phyloP scores from a whole-genome alignment of 2,329 filamentous ascomycete species.

The Mycosphaerelloides madeirae region DNA sequence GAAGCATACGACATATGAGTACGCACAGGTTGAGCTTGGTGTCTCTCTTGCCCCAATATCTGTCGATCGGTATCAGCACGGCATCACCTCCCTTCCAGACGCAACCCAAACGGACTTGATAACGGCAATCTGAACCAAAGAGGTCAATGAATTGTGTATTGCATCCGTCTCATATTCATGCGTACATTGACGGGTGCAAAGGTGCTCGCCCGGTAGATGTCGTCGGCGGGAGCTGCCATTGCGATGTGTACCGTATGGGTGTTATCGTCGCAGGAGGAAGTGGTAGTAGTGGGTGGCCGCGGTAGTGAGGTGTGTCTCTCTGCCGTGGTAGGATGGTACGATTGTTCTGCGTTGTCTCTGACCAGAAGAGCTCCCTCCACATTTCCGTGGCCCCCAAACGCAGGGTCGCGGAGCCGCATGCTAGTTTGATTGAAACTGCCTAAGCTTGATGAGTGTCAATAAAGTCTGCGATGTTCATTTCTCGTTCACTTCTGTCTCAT shows the following conservation, averaged over 20 bases:
- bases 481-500: neutral
- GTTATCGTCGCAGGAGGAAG: too few species aligned
- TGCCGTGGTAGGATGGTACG: too few species aligned
- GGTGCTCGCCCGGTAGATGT: slow-evolving; percentile 84
- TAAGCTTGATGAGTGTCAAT: too few species aligned
- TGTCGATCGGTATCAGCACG: slow-evolving; percentile 24
- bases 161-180: too few species aligned
- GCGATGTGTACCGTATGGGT: neutral
- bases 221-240: slow-evolving; percentile 37
- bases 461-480: too few species aligned
- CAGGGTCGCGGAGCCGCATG: neutral
- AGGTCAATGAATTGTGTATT: too few species aligned
- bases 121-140: slow-evolving; percentile 73
- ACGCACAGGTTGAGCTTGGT: slow-evolving; percentile 65
- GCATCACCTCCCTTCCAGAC: slow-evolving; percentile 4
- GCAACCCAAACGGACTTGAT: slow-evolving; percentile 64
- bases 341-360: too few species aligned
- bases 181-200: slow-evolving; percentile 69
- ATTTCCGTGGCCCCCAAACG: neutral
- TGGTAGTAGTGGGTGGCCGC: too few species aligned
- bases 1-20: too few species aligned
- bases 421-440: too few species aligned
- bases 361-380: too few species aligned
- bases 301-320: too few species aligned
- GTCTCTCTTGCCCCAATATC: slow-evolving; percentile 97